These are phyloP conservation scores for Medicago ruthenica DNA, from an alignment of 306 rosid species.

Conservation along the genomic window DNA sequence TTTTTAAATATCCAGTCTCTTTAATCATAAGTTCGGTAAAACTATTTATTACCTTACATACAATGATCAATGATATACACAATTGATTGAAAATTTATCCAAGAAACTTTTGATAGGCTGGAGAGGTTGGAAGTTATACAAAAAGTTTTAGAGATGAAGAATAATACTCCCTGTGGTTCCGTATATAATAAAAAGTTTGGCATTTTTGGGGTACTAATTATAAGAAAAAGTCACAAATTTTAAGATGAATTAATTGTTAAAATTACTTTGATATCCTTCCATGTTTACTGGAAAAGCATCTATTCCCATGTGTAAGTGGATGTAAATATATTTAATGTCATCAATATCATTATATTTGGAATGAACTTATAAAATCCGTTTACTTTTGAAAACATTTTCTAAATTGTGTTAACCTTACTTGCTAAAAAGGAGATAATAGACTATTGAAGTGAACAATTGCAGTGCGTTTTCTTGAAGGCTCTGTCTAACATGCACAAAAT, in stretches of 20 bases:
- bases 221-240: not conserved
- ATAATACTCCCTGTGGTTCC: not conserved
- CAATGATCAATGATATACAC: not conserved
- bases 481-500: no score
- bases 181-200: not conserved
- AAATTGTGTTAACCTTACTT: no score
- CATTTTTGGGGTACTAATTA: not conserved
- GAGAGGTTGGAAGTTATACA: constrained; percentile 10
- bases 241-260: not conserved
- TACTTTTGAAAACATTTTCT: no score
- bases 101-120: not conserved
- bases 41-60: constrained; percentile 4
- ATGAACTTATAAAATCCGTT: no score
- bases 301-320: not conserved
- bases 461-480: no score
- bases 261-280: not conserved
- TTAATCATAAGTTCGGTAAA: constrained; percentile 11
- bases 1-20: constrained; percentile 1
- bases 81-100: constrained; percentile 5
- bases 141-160: constrained; percentile 4
- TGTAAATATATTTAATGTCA: not conserved
- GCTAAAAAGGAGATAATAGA: no score
- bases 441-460: no score
- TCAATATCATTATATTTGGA: not conserved
- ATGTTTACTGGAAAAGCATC: not conserved